These are phyloP conservation scores for Sphaerulina populicola DNA, from an alignment of 2,329 filamentous ascomycete genomes.

Conservation along the genomic window DNA sequence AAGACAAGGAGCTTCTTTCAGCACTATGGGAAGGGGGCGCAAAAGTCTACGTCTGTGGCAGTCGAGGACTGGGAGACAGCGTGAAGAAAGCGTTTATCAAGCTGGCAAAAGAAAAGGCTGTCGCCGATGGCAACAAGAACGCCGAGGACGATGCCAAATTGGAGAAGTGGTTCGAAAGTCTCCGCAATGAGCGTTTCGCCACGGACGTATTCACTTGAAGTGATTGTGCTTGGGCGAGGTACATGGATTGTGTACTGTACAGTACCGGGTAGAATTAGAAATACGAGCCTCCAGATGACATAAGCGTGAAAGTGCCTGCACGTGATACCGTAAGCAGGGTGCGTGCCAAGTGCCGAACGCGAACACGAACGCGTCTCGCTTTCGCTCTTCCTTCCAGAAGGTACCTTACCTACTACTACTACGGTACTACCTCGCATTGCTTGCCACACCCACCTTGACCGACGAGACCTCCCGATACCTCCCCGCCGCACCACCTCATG, in stretches of 20 bases:
- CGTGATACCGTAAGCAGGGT: too few relatives aligned
- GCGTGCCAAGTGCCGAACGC: too few relatives aligned
- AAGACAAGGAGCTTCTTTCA: constrained; percentile 40
- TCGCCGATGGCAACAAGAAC: constrained; percentile 27
- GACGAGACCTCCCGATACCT: neutral
- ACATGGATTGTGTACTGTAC: neutral
- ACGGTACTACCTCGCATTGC: too few relatives aligned
- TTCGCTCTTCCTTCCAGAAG: too few relatives aligned
- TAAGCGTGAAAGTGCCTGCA: too few relatives aligned
- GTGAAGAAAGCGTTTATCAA: constrained; percentile 38
- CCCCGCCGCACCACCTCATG: neutral
- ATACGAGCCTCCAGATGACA: too few relatives aligned
- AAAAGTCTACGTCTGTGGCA: constrained; percentile 59
- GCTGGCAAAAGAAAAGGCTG: constrained; percentile 33
- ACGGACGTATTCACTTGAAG: constrained; percentile 23
- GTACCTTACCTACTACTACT: too few relatives aligned
- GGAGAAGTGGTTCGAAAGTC: constrained; percentile 24
- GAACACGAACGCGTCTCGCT: too few relatives aligned
- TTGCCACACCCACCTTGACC: neutral
- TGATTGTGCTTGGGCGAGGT: neutral
- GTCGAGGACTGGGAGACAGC: constrained; percentile 40
- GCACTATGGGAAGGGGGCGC: constrained; percentile 45
- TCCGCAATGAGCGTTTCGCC: constrained; percentile 23
- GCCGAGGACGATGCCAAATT: constrained; percentile 33
- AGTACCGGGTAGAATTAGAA: too few relatives aligned